phyloP scores from a whole-genome alignment of 2,329 filamentous ascomycete genomes.

The Scedosporium apiospermum region DNA sequence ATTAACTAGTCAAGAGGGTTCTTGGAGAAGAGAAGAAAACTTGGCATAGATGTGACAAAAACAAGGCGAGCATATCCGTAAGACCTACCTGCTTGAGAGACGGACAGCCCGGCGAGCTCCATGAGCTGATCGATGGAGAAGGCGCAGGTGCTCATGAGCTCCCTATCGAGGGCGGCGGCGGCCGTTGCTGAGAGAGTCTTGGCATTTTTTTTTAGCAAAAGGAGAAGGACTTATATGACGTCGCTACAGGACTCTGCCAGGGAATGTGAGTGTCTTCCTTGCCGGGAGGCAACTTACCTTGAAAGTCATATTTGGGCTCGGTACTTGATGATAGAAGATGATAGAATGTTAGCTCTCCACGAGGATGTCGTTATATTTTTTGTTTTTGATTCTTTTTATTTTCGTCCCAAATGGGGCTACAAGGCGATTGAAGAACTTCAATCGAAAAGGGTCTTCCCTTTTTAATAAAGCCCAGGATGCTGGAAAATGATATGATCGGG shows the following conservation, averaged over 20 bases:
- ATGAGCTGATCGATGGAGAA: constrained; percentile 96
- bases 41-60: neutral
- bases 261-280: neutral
- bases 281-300: neutral
- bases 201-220: neutral
- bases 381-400: too few relatives aligned
- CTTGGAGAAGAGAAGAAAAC: neutral
- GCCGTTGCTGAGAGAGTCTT: constrained; percentile 86
- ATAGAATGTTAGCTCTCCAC: neutral
- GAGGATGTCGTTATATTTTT: too few relatives aligned
- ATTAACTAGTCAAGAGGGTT: neutral
- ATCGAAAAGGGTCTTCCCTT: neutral
- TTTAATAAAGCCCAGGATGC: neutral
- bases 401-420: too few relatives aligned
- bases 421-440: too few relatives aligned
- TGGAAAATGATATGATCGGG: neutral
- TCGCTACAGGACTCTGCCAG: neutral
- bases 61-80: neutral
- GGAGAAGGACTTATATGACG: neutral
- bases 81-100: constrained; percentile 71
- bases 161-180: constrained; percentile 80
- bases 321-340: neutral
- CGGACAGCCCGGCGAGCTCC: constrained; percentile 88
- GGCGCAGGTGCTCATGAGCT: constrained; percentile 80
- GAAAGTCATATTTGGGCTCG: neutral